Conservation (phyloP, 352 stramenopile genomes). For the Phytopythium vexans region DNA sequence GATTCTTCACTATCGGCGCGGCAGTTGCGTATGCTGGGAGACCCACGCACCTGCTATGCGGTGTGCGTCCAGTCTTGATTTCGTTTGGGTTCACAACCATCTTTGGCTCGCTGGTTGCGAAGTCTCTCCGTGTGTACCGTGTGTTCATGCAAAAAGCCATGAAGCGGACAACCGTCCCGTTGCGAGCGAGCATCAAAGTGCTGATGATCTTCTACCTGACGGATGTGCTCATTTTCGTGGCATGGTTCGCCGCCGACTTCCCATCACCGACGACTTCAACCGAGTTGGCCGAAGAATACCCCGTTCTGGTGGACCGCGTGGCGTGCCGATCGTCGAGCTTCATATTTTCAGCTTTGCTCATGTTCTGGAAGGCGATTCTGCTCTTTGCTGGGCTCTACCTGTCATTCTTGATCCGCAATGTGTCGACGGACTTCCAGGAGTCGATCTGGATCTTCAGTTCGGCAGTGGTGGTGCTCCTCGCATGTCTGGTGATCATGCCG, state of each 20-base stretch:
- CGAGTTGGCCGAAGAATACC: neutral
- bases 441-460: constrained; percentile 60
- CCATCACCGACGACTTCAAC: constrained; percentile 18
- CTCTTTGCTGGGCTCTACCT: constrained; percentile 38
- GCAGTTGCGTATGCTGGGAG: constrained; percentile 12
- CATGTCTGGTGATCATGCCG: constrained; percentile 37
- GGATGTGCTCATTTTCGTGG: constrained; percentile 21
- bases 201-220: constrained; percentile 12
- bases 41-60: constrained; percentile 14
- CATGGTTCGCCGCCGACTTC: constrained; percentile 33
- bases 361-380: constrained; percentile 57
- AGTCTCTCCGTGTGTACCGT: constrained; percentile 40
- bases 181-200: constrained; percentile 14
- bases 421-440: constrained; percentile 61
- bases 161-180: constrained; percentile 20
- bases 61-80: constrained; percentile 14
- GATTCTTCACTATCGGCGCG: constrained; percentile 14
- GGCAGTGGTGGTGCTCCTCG: constrained; percentile 40
- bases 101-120: constrained; percentile 27
- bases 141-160: constrained; percentile 28
- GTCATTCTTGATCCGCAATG: constrained; percentile 56
- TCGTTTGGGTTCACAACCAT: constrained; percentile 25
- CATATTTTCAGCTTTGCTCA: constrained; percentile 46
- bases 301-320: constrained; percentile 13
- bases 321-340: constrained; percentile 37